phyloP scores from a whole-genome alignment of 1,139 yeast species.

The Debaryomyces psychrophilus region DNA sequence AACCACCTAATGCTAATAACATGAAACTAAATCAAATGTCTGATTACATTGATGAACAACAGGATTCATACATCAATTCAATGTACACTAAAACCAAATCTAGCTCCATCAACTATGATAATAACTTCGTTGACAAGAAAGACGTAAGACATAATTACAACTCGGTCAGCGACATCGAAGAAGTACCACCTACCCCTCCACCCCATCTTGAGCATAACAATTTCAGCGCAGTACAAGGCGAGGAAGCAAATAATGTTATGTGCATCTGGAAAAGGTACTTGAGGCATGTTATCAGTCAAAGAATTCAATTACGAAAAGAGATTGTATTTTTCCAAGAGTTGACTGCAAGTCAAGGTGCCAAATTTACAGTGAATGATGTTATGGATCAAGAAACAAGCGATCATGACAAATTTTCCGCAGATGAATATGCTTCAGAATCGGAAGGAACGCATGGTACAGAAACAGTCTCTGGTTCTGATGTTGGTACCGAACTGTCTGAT shows the following conservation, averaged over 20 bases:
- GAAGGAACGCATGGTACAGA: constrained; percentile 8
- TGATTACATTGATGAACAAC: constrained; percentile 36
- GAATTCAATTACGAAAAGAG: constrained; percentile 49
- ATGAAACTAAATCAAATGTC: constrained; percentile 29
- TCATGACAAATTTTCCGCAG: constrained; percentile 7
- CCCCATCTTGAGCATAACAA: constrained; percentile 21
- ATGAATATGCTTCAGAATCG: constrained; percentile 7
- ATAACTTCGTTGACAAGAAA: constrained; percentile 1
- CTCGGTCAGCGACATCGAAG: constrained; percentile 15
- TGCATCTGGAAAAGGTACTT: constrained; percentile 43
- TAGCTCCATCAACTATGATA: constrained; percentile 23
- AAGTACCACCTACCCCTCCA: constrained; percentile 34
- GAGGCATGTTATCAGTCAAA: constrained; percentile 36
- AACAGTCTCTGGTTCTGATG: constrained; percentile 15
- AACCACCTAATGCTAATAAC: constrained; percentile 15
- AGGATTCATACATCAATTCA: constrained; percentile 22
- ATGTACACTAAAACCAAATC: constrained; percentile 15
- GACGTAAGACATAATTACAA: background rate
- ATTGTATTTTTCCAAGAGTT: constrained; percentile 40
- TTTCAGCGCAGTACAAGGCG: background rate
- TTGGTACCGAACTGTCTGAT: constrained; percentile 10
- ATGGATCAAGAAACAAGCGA: constrained; percentile 1
- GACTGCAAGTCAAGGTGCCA: constrained; percentile 21
- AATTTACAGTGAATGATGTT: constrained; percentile 10
- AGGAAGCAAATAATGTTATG: background rate